Evolutionary conservation across 176 grass and related monocot species (phyloP).

Genomic region (Stipa capillata): DNA sequence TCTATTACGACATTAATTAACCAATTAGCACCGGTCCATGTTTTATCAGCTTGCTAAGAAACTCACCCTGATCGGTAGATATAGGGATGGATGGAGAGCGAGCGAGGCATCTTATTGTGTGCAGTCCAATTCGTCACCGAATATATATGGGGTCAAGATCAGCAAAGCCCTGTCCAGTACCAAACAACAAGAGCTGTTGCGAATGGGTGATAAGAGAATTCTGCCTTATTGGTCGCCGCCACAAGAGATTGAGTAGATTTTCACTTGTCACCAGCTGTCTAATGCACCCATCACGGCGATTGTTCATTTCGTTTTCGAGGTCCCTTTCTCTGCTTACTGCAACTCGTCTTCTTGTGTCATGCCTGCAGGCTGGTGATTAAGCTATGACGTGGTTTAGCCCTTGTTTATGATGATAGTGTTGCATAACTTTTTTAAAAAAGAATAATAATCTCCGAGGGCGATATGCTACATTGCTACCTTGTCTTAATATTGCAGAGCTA

Average conservation of each 20-base stretch:
- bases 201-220: neutral
- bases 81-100: neutral
- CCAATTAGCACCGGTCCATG: neutral
- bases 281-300: neutral
- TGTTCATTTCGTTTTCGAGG: neutral
- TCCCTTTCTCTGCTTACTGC: neutral
- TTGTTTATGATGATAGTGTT: neutral
- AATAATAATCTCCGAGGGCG: neutral
- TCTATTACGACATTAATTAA: neutral
- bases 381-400: neutral
- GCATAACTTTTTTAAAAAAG: neutral
- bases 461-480: neutral
- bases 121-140: neutral
- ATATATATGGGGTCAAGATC: neutral
- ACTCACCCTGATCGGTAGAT: neutral
- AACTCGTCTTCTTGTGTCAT: conserved; percentile 10
- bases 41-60: neutral
- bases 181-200: neutral
- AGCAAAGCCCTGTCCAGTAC: neutral
- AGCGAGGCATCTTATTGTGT: neutral
- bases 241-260: neutral
- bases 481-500: neutral
- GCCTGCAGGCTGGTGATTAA: neutral
- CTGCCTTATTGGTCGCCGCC: neutral
- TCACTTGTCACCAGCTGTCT: neutral